These are phyloP conservation scores for Pseudonitzschia pungens DNA, from an alignment of 108 stramenopile genomes.

Conservation along the genomic window DNA sequence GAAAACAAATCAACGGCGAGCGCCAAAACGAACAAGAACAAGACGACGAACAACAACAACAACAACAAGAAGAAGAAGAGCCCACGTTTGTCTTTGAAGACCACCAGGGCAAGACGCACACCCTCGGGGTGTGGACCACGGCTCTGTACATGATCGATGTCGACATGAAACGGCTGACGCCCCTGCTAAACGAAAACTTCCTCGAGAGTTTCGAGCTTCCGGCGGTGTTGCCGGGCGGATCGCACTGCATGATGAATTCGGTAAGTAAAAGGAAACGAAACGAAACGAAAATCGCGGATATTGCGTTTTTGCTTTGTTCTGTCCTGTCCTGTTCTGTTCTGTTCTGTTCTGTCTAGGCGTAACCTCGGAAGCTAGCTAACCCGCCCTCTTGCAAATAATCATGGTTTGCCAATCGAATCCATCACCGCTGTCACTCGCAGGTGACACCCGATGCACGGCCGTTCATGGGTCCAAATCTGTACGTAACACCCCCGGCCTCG, in stretches of 20 bases:
- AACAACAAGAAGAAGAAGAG: not conserved
- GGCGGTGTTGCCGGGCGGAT: conserved; percentile 72
- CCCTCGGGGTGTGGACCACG: conserved; percentile 42
- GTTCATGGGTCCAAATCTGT: conserved; percentile 87
- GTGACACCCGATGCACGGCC: conserved; percentile 41
- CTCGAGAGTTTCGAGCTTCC: conserved; percentile 53
- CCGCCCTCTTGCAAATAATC: no score
- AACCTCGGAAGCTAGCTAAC: no score
- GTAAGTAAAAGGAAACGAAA: no score
- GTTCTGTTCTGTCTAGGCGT: no score
- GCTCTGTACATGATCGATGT: conserved; percentile 76
- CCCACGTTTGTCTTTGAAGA: conserved; percentile 43
- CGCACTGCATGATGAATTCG: conserved; percentile 81
- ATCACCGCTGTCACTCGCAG: no score
- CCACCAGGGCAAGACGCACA: conserved; percentile 32
- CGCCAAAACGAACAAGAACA: no score
- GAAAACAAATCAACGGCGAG: no score
- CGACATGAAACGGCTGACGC: conserved; percentile 58
- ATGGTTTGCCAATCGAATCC: no score
- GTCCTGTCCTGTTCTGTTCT: not conserved
- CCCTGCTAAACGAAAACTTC: conserved; percentile 49
- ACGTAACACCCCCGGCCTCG: conserved; percentile 63
- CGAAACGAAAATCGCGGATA: no score
- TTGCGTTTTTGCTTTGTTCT: no score
- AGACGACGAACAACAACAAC: not conserved